phyloP scores from a whole-genome alignment of 208 protist species.

The Leishmania gerbilli region DNA sequence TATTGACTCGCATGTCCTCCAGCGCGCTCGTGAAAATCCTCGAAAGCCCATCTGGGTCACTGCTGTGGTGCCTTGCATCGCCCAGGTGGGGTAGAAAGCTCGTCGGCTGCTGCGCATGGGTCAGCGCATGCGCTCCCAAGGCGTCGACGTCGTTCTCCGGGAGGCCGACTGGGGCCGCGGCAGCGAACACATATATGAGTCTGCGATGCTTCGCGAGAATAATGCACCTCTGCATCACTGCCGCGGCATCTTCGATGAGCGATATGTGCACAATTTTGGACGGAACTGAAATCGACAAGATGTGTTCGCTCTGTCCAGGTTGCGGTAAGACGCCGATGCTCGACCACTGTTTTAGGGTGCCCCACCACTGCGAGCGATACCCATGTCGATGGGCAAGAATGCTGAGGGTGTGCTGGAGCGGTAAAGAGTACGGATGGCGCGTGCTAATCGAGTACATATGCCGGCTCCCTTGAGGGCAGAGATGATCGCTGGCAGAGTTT shows the following conservation, averaged over 20 bases:
- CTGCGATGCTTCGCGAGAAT: conserved; percentile 43
- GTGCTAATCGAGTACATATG: conserved; percentile 27
- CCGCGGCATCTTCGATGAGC: conserved; percentile 46
- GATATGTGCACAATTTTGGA: conserved; percentile 77
- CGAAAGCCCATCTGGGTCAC: not conserved
- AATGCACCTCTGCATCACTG: conserved; percentile 41
- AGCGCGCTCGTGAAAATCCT: not conserved
- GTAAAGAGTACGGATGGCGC: conserved; percentile 17
- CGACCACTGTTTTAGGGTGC: conserved; percentile 46
- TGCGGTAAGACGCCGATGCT: conserved; percentile 17
- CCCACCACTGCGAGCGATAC: conserved; percentile 75
- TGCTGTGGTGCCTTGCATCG: not conserved
- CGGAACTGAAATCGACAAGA: conserved; percentile 10
- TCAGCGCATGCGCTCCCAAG: not conserved
- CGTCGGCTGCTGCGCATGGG: not conserved
- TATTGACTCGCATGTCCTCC: conserved; percentile 37
- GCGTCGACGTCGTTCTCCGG: not conserved
- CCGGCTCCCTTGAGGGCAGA: not conserved
- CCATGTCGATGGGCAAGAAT: conserved; percentile 10
- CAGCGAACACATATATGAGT: not conserved
- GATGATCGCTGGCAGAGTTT: not conserved
- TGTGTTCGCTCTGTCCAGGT: conserved; percentile 20
- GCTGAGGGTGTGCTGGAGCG: conserved; percentile 26
- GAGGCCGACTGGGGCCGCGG: no score
- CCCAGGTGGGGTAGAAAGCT: not conserved